Conservation (phyloP, 768 basidiomycete genomes). For the Imleria badia region DNA sequence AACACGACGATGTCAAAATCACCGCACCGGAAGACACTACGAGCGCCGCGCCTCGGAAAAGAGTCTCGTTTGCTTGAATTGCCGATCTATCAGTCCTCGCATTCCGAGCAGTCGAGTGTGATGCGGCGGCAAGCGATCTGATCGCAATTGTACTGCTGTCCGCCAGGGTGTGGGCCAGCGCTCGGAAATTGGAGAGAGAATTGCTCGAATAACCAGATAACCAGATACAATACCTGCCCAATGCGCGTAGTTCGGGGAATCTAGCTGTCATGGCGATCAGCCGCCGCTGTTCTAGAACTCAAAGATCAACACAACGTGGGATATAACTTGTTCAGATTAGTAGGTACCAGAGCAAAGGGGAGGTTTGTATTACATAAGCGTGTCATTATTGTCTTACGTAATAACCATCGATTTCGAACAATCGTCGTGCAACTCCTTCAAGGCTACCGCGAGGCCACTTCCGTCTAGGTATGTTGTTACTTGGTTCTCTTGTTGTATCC, state of each 20-base stretch:
- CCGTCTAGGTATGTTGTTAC: constrained; percentile 6
- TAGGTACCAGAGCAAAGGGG: neutral
- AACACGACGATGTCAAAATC: constrained; percentile 8
- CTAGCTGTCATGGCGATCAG: constrained; percentile 19
- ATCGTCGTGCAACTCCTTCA: neutral
- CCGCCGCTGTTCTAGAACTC: constrained; percentile 10
- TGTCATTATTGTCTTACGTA: constrained; percentile 7
- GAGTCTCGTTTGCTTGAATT: constrained; percentile 33
- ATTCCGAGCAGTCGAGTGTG: constrained; percentile 15
- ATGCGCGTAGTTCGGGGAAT: constrained; percentile 21
- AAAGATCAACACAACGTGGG: constrained; percentile 14
- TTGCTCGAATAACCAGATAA: constrained; percentile 16
- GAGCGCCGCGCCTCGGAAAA: constrained; percentile 30
- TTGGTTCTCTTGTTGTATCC: neutral
- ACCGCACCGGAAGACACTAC: constrained; percentile 8
- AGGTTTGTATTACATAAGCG: constrained; percentile 1
- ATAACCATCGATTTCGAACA: neutral
- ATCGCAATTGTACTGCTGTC: constrained; percentile 21
- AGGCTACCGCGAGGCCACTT: neutral
- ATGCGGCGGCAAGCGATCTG: constrained; percentile 21
- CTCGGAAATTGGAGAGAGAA: constrained; percentile 5
- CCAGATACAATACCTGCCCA: constrained; percentile 4
- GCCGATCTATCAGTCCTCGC: constrained; percentile 17
- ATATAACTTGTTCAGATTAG: neutral
- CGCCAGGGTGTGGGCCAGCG: neutral